Evolutionary conservation across 768 basidiomycete species (phyloP), one percentile per base, ranked within the genome.

Genomic region (Austroboletus eburneus): DNA sequence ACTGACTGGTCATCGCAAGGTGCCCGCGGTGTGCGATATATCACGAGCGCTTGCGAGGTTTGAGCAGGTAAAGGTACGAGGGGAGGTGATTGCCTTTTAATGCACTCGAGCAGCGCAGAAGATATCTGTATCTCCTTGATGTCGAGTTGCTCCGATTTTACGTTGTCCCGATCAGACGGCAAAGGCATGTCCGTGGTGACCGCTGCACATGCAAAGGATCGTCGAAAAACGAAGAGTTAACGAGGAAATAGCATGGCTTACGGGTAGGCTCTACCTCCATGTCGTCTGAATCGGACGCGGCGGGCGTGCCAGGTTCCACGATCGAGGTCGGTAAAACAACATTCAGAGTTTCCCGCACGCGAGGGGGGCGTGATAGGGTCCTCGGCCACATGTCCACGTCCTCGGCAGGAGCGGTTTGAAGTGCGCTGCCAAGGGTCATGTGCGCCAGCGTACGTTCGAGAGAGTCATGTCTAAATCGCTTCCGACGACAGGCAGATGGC

Each of bases 221-320:
- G 43, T 48, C 34, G 25, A n/a, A 22, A 22, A 35, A 30, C 3
- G 30, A 50, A 51, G 21, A 52, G 14, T n/a, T 25, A 35, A 35
- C 3, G 32, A 50, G 51, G 21, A 52, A 14, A 17, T 25, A 52
- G 27, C 29, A 42, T 25, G 18, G 38, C 57, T 74, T 64, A 88
- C 87, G 70, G 59, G 85, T 78, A 52, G 77, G 81, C 57, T 85
- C 85, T 5, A 78, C 74, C 50, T 78, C 80, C 86, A 89, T 89
- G 38, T 72, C 76, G 22, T 71, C 73, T 3, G 81, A 69, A 45
- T 87, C 85, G 17, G 68, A 17, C 6, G 17, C 74, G 9, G 68
- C 56, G 16, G 55, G 43, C 0, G 66, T 64, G 3, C 51, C 47
- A 17, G 66, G 63, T 43, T 78, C 77, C 50, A 80, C 77, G 42